Base-by-base conservation (phyloP, 1,284 basidiomycete genomes). In the Leccinum subfulvum region DNA sequence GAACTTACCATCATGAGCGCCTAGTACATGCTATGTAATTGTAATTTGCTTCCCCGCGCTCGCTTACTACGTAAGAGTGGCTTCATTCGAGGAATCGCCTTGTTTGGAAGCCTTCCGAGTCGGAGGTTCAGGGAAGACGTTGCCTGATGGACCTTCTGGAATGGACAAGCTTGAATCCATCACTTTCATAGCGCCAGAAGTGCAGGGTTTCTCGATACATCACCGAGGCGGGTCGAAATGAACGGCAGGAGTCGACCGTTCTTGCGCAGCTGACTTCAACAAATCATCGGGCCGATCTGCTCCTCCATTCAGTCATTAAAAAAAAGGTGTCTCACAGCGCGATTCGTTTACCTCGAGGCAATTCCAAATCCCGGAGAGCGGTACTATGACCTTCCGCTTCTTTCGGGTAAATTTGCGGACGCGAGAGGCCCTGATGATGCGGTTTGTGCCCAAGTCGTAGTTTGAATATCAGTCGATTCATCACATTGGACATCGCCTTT, bases 401-500 rank as follows among this genome's bases (percentile, higher is more conserved):
- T 21, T 37, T 56, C 55, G 55, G 55, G 18, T 56, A 56, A 56
- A 4, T 39, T 35, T 8, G 35, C 23, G 55, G 55, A 56, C 55
- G 55, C 37, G 55, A 41, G 14, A 10, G 37, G 21, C 55, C 55
- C 33, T 16, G 35, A 39, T 21, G 35, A 23, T 13, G n/a, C n/a
- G 18, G 51, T 44, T 41, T 16, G 35, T 61, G 16, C 63, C 56
- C 63, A 21, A 21, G 21, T 49, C 56, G 62, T 61, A 49, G 47
- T 26, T 44, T 44, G 21, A 47, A 23, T 52, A 23, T 13, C 39
- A 7, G 35, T 47, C 41, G 37, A 51, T 53, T 63, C 53, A 64
- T 59, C 14, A 41, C 30, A 39, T 49, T 47, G 64, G 44, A n/a
- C 62, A 60, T 55, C 47, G 62, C 65, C 52, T 37, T 41, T 35